Conservation (phyloP, 208 protist genomes). For the Tetramitus jugosus region DNA sequence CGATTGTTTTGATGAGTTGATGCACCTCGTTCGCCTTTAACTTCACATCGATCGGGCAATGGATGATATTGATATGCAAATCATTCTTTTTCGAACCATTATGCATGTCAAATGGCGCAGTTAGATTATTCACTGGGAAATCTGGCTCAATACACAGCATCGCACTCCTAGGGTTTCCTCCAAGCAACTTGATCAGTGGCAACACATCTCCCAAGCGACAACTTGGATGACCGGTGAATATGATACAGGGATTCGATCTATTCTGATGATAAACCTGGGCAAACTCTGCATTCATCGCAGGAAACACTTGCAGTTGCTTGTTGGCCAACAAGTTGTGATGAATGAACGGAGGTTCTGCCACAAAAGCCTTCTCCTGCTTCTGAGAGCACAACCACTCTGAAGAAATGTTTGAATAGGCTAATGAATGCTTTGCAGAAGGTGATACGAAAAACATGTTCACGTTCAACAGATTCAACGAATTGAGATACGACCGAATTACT, state of each 20-base stretch:
- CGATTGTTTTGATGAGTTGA: background rate
- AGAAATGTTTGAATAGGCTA: conserved; percentile 4
- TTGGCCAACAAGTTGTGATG: background rate
- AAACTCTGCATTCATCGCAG: background rate
- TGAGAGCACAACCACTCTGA: conserved; percentile 8
- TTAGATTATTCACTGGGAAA: background rate
- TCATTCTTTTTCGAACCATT: background rate
- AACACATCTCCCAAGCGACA: conserved; percentile 1
- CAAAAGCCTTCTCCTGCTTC: background rate
- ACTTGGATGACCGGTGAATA: conserved; percentile 14
- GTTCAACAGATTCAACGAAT: background rate
- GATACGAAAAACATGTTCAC: background rate
- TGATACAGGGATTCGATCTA: conserved; percentile 14
- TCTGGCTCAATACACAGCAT: conserved; percentile 11
- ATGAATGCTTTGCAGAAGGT: background rate
- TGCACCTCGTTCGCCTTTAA: background rate
- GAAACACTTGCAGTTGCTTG: background rate
- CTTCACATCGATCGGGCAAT: conserved; percentile 18
- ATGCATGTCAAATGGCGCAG: background rate
- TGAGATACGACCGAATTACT: background rate
- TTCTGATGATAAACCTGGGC: background rate
- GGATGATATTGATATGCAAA: background rate
- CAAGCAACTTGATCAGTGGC: background rate
- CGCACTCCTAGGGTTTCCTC: background rate
- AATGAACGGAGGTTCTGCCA: background rate